Percentiles rank a stretch among this genome's conserved stretches.
Evolutionary conservation across 805 yeast genomes (phyloP).

Genomic region (Kodamaea fukazawae): DNA sequence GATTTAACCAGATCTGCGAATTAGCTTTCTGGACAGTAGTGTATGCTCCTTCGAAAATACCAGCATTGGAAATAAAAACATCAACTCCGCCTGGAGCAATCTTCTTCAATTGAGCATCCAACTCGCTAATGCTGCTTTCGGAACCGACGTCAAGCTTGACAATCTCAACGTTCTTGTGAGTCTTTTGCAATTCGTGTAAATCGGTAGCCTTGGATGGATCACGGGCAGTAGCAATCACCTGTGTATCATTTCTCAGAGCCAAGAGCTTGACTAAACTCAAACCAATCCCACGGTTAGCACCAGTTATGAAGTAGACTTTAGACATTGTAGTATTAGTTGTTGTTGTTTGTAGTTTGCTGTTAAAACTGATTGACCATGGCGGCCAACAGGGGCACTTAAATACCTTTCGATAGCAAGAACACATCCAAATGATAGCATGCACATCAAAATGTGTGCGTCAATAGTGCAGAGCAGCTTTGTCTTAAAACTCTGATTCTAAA

Average conservation of each 20-base stretch:
- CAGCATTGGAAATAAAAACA: slow-evolving; percentile 24
- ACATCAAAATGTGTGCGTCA: too few relatives aligned
- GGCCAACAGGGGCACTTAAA: too few relatives aligned
- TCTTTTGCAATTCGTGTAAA: slow-evolving; percentile 14
- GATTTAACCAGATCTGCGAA: slow-evolving; percentile 8
- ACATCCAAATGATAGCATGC: too few relatives aligned
- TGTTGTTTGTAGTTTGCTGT: too few relatives aligned
- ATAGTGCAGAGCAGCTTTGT: too few relatives aligned
- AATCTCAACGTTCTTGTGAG: slow-evolving; percentile 15
- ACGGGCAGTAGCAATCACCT: slow-evolving; percentile 22
- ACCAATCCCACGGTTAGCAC: slow-evolving; percentile 46
- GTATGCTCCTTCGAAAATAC: slow-evolving; percentile 4
- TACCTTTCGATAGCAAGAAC: too few relatives aligned
- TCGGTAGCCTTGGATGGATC: slow-evolving; percentile 10
- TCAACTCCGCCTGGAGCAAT: slow-evolving; percentile 20
- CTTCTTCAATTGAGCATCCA: slow-evolving; percentile 13
- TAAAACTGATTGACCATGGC: too few relatives aligned
- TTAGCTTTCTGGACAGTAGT: slow-evolving; percentile 9
- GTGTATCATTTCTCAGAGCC: slow-evolving; percentile 12
- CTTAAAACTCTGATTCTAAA: too few relatives aligned
- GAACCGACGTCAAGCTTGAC: slow-evolving; percentile 19
- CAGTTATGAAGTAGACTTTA: too few relatives aligned
- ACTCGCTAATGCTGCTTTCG: slow-evolving; percentile 15
- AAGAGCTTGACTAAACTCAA: slow-evolving; percentile 22
- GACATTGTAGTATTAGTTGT: too few relatives aligned